Evolutionary conservation across 1,284 basidiomycete species (phyloP), one percentile per base, ranked within the genome.

Genomic region (Ustilago lituana): DNA sequence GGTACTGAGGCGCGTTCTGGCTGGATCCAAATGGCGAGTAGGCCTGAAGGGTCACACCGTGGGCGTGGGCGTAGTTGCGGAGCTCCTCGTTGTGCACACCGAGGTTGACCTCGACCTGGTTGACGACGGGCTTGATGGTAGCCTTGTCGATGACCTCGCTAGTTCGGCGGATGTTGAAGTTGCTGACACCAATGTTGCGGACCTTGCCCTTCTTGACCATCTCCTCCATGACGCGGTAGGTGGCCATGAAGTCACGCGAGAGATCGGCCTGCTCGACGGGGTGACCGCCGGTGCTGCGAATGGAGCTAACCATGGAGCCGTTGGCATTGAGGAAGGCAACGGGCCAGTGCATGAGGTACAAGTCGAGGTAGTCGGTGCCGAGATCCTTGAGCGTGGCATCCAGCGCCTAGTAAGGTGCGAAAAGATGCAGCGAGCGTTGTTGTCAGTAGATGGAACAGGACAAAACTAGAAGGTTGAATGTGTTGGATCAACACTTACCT

Each of bases 301-400:
- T 55, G 19, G 75, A 73, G 32, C 56, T 33, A 29, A 77, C 49
- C 59, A 68, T 69, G 27, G 73, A 59, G 20, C 64, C 64, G 44
- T 70, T 76, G n/a, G 75, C 44, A 51, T 77, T 77, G 59, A 72
- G 49, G 62, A 77, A 77, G 15, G 75, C 75, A 12, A 77, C 75
- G 19, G 75, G 75, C 89, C 88, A 92, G 84, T 93, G 91, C 88
- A 93, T 89, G 56, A 94, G 85, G 81, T 89, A 91, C 52, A 94
- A 85, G 82, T 94, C 90, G 57, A 93, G 86, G 83, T 93, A 92
- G 43, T 87, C 85, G 2, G 89, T 87, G 51, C 87, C 87, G 37
- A 94, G 87, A 75, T 88, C 87, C 74, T 86, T 84, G 54, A 94
- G 85, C 23, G 91, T 91, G 51, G 85, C 88, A 77, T 89, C 88